These are phyloP conservation scores for Euphorbia peplus DNA, from an alignment of 345 rosid species.

Conservation along the genomic window DNA sequence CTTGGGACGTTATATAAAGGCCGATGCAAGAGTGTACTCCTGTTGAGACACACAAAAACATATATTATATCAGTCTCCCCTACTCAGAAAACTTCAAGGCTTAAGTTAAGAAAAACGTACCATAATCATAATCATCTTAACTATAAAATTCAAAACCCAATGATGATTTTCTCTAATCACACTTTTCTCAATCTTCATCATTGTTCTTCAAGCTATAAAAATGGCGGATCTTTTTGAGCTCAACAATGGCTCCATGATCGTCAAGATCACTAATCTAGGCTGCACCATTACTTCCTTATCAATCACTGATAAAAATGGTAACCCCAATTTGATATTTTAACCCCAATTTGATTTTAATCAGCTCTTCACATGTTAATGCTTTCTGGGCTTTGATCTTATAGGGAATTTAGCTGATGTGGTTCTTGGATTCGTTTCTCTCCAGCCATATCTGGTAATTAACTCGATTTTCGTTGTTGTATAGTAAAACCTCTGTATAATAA, in stretches of 20 bases:
- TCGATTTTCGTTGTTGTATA: no score
- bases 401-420: constrained; percentile 81
- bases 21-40: no score
- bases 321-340: no score
- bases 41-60: no score
- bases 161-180: background rate
- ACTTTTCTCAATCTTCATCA: background rate
- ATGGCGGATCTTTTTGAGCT: constrained; percentile 86
- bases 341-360: background rate
- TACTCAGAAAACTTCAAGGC: no score
- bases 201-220: background rate
- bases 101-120: no score
- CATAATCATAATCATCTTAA: no score
- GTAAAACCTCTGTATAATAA: no score
- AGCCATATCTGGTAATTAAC: constrained; percentile 83
- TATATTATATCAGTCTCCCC: no score
- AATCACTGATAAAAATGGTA: constrained; percentile 78
- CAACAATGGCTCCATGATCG: constrained; percentile 74
- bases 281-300: constrained; percentile 77
- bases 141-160: background rate
- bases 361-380: constrained; percentile 9
- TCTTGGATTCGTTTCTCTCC: constrained; percentile 83
- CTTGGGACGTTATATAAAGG: no score
- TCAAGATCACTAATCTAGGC: constrained; percentile 71
- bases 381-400: constrained; percentile 22